phyloP scores from a whole-genome alignment of 352 stramenopile genomes.

The Phytophthora sp. region DNA sequence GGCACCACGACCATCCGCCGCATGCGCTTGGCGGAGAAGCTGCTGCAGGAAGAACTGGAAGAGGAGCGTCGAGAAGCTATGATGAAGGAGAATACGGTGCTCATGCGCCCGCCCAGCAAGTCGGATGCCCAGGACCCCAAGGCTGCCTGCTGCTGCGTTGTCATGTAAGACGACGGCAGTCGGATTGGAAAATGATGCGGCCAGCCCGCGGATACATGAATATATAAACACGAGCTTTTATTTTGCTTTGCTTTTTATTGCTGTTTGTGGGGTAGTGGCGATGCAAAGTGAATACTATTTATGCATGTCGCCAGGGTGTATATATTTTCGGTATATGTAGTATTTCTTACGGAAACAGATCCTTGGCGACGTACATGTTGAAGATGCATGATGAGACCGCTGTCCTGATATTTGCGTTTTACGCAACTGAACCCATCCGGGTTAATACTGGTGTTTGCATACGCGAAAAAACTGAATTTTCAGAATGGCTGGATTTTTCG shows the following conservation, averaged over 20 bases:
- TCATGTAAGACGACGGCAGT: conserved; percentile 50
- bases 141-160: conserved; percentile 55
- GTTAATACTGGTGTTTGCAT: conserved; percentile 23
- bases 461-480: conserved; percentile 1
- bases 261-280: neutral
- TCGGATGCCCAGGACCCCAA: conserved; percentile 38
- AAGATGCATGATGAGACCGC: conserved; percentile 4
- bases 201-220: conserved; percentile 26
- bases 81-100: conserved; percentile 57
- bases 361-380: conserved; percentile 15
- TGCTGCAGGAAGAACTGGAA: conserved; percentile 67
- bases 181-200: conserved; percentile 17
- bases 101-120: conserved; percentile 40
- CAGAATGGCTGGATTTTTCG: conserved; percentile 27
- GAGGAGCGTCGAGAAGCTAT: conserved; percentile 60
- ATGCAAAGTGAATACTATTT: conserved; percentile 25
- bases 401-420: conserved; percentile 17
- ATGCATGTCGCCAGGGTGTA: too few relatives aligned
- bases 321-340: too few relatives aligned
- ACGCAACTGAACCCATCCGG: conserved; percentile 15
- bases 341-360: too few relatives aligned
- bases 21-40: conserved; percentile 69
- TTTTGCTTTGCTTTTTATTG: neutral
- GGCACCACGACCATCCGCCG: conserved; percentile 64
- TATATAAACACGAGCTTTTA: conserved; percentile 32